Base-by-base conservation (phyloP, 495 filamentous ascomycete genomes). In the Penicillium taxi region DNA sequence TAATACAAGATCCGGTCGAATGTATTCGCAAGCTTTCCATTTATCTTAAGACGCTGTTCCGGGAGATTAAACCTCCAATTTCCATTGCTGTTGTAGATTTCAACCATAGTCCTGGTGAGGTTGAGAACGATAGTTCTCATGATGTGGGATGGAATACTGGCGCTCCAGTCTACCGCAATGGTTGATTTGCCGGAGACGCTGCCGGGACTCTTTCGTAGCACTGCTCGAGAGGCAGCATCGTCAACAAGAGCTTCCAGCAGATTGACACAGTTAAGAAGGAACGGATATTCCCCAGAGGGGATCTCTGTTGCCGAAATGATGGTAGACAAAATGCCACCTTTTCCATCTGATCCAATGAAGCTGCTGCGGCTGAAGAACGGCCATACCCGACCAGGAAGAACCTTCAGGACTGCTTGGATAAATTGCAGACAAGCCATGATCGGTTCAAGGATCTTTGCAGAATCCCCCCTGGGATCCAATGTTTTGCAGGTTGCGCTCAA, bases 341-440 rank as follows among this genome's bases (percentile, higher is more conserved):
- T 76, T 2, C 82, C 75, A 50, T 83, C 75, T 18, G 73, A 70
- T 23, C 80, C 82, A 30, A 96, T 69, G 16, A 98, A 70, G 26
- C 71, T 70, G 54, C 83, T 93, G 32, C 85, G 72, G 4, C 81
- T 73, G 51, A 98, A 75, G 50, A 89, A 86, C 3, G 87, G 83
- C 90, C 90, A 98, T 2, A 94, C 78, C 39, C 89, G 67, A 28
- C 77, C 79, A 3, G 90, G 89, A 17, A 81, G 65, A n/a, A 93
- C 61, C 5, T 69, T 63, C 3, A 86, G 53, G 7, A 91, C 59
- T 13, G 76, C 77, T 40, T 80, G 69, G 9, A 90, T 70, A 42
- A 96, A 96, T 26, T 84, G 81, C 23, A 86, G 48, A 46, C 86
- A 94, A 22, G 78, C 76, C 21, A 82, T 70, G 16, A 89, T 66